These are phyloP conservation scores for Fimicolochytrium jonesii DNA, from an alignment of 192 early-diverging fungal genomes.

Conservation along the genomic window DNA sequence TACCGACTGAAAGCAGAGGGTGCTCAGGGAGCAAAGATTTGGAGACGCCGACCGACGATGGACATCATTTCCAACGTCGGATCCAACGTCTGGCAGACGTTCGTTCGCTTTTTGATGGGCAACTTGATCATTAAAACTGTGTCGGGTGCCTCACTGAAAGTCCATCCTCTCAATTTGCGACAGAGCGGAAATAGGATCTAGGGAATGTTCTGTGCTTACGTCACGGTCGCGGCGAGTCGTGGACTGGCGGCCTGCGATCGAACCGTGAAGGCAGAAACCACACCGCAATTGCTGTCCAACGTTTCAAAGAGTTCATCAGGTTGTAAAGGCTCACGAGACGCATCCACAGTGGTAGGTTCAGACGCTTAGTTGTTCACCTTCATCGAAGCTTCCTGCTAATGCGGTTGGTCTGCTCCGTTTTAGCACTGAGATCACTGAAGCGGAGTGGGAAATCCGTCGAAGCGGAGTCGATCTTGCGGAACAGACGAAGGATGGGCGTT, in stretches of 20 bases:
- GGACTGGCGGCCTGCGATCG: background rate
- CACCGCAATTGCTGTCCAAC: background rate
- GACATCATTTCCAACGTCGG: no score
- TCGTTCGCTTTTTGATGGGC: no score
- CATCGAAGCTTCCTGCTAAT: background rate
- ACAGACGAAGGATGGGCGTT: background rate
- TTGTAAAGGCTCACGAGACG: background rate
- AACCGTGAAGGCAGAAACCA: background rate
- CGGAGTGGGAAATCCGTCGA: background rate
- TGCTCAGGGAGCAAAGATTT: no score
- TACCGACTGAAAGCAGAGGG: no score
- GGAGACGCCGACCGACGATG: no score
- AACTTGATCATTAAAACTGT: no score
- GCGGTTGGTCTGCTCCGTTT: background rate
- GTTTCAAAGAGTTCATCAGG: background rate
- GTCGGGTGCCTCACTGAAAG: background rate
- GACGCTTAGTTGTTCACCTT: background rate
- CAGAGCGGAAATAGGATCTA: background rate
- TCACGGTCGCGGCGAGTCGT: background rate
- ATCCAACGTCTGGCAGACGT: no score
- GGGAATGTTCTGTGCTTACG: background rate
- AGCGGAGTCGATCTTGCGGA: background rate
- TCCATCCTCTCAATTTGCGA: background rate
- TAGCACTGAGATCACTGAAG: background rate
- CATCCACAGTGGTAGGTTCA: background rate